phyloP scores from a whole-genome alignment of 2,329 filamentous ascomycete species.

The Capronia epimyces region DNA sequence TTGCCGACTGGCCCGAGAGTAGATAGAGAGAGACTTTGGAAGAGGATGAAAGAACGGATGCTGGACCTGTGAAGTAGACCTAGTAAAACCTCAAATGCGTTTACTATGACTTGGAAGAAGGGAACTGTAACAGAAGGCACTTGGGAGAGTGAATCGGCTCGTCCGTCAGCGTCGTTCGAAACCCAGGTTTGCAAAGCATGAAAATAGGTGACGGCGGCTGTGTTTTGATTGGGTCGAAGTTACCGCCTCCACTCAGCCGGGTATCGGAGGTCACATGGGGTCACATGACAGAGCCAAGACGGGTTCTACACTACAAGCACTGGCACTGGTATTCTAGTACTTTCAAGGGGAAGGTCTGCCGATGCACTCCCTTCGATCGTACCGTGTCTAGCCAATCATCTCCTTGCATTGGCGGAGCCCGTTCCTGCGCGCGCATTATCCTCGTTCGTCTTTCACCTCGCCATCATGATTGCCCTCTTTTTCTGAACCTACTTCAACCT shows the following conservation, averaged over 20 bases:
- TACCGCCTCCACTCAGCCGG: no score
- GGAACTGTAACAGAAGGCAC: not conserved
- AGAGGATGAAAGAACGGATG: not conserved
- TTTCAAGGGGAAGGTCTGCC: not conserved
- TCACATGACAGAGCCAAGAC: not conserved
- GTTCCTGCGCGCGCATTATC: conserved; percentile 31
- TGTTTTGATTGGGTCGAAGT: not conserved
- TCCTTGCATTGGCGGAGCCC: conserved; percentile 54
- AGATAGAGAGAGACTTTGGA: not conserved
- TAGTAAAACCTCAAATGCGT: not conserved
- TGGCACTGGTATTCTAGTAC: not conserved
- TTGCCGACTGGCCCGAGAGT: not conserved
- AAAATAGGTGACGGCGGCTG: not conserved
- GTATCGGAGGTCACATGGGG: not conserved
- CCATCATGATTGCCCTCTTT: conserved; percentile 10
- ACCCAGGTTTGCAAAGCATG: not conserved
- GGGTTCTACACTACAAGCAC: not conserved
- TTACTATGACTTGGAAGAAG: not conserved
- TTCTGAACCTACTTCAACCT: conserved; percentile 1
- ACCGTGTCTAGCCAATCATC: conserved; percentile 50
- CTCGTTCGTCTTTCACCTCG: conserved; percentile 3
- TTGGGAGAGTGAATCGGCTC: not conserved
- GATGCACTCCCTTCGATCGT: conserved; percentile 31
- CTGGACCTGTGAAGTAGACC: not conserved
- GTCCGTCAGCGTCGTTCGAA: not conserved